Evolutionary conservation across 1,284 basidiomycete genomes (phyloP), one percentile per base, ranked within the genome.

Genomic region (Marasmius sp.): DNA sequence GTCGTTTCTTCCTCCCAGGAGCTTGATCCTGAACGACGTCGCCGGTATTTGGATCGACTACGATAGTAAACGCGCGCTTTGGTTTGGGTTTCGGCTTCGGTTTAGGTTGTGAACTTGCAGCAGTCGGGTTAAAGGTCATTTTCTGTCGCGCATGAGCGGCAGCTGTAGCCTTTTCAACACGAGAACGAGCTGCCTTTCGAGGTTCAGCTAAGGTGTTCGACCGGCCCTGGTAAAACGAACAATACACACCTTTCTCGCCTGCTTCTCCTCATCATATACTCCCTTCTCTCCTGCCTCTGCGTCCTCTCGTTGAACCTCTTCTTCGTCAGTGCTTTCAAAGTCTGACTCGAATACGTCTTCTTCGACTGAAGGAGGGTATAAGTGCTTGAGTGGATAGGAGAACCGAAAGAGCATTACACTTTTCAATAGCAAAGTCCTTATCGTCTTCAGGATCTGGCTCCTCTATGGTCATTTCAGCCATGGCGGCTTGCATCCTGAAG

Each of bases 281-380:
- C 77, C 76, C 52, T 75, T 81, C 69, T 93, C 91, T 0, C 77
- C 87, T 2, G 77, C 79, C 22, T 84, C 83, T 8, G 75, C 71
- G 6, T 84, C 83, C 34, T 83, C 52, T 14, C 33, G 83, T 56
- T 83, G 80, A 0, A 69, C 76, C 37, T 80, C 84, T 65, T 92
- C 91, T 61, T 91, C 88, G 59, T 92, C 92, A 0, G 91, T 93
- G 64, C 89, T 92, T 63, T 86, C 87, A 68, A 94, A 94, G 71
- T 94, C 92, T 14, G 88, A 91, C 64, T 83, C 91, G 65, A 92
- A 92, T 9, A 88, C 72, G 68, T 93, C 92, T 63, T 90, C 85
- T 71, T 94, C 91, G 57, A 89, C 92, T 91, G 65, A 36, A 50
- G 58, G 36, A 6, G 18, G 16, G 37, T 45, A 16, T 53, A 20